These are phyloP conservation scores for Gymnopilus dilepis DNA, from an alignment of 768 basidiomycete species.

Conservation along the genomic window DNA sequence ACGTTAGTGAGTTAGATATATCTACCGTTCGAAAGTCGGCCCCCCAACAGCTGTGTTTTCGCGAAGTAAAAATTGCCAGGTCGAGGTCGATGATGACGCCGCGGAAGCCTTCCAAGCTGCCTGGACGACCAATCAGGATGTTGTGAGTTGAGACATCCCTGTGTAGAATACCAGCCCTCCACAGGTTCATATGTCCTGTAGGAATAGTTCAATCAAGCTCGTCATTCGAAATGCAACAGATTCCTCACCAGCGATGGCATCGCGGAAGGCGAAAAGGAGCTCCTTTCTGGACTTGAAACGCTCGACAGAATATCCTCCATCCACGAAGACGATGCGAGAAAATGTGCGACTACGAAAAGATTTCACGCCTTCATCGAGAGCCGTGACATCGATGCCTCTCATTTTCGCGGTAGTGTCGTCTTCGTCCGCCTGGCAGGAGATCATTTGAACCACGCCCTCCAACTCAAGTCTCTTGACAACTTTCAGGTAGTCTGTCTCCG, in stretches of 20 bases:
- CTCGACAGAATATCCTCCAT: constrained; percentile 12
- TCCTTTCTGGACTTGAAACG: constrained; percentile 9
- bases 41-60: neutral
- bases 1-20: too few species aligned
- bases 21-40: constrained; percentile 2
- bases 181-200: constrained; percentile 24
- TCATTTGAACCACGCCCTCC: constrained; percentile 22
- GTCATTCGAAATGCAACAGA: too few species aligned
- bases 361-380: neutral
- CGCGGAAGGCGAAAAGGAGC: constrained; percentile 17
- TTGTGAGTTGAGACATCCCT: constrained; percentile 30
- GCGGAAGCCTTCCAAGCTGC: neutral
- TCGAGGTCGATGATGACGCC: constrained; percentile 22
- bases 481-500: constrained; percentile 17
- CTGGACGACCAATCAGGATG: constrained; percentile 16
- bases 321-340: constrained; percentile 10
- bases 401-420: neutral
- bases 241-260: constrained; percentile 21
- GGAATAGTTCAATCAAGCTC: neutral
- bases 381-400: neutral
- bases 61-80: neutral
- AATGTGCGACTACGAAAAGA: constrained; percentile 4
- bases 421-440: constrained; percentile 8
- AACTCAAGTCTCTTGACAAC: constrained; percentile 1
- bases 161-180: constrained; percentile 24